Evolutionary conservation across 2,329 filamentous ascomycete species (phyloP), one percentile per base, ranked within the genome.

Genomic region (Sporothrix humicola): DNA sequence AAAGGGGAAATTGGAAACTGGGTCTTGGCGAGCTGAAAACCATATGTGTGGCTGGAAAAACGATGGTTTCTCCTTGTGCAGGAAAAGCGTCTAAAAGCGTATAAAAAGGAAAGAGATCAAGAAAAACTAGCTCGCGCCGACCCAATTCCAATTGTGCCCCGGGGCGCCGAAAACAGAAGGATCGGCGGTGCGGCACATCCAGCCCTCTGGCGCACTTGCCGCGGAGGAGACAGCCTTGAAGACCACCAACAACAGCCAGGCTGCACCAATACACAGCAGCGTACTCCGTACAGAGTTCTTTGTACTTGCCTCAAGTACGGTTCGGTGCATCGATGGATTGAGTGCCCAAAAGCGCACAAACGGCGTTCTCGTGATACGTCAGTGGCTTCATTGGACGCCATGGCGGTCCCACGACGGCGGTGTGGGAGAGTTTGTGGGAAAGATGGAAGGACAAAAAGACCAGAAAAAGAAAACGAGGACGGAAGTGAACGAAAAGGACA

Each of bases 11-110:
- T 26, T 8, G 46, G 23, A 46, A 12, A 63, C 8, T 44, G 31
- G 44, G 31, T 37, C 56, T 63, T 42, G 69, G 58, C 56, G 31
- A 72, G 69, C 56, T 65, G 58, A 65, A 65, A 65, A 48, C 23
- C 44, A 48, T 58, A 54, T 48, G 23, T 54, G 66, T 54, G 48
- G 48, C 48, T 52, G 26, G 48, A 31, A 68, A 69, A 52, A 46
- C 65, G 26, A 37, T 10, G 31, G 31, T 37, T 3, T 37, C 31
- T 37, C 31, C 31, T 37, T 37, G 31, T 26, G 52, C 8, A 52
- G n/a, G 48, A 52, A 52, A 52, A 17, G 48, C 5, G 12, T 52
- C 48, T 2, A 17, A 1, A 17, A 17, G 48, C 13, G 12, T 15
- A 15, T n/a, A 52, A 52, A 52, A n/a, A 15, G 23, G 20, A n/a